Percentiles rank a stretch among this genome's conserved stretches.
Evolutionary conservation across 1,284 basidiomycete genomes (phyloP).

Genomic region (Cystobasidium sp.): DNA sequence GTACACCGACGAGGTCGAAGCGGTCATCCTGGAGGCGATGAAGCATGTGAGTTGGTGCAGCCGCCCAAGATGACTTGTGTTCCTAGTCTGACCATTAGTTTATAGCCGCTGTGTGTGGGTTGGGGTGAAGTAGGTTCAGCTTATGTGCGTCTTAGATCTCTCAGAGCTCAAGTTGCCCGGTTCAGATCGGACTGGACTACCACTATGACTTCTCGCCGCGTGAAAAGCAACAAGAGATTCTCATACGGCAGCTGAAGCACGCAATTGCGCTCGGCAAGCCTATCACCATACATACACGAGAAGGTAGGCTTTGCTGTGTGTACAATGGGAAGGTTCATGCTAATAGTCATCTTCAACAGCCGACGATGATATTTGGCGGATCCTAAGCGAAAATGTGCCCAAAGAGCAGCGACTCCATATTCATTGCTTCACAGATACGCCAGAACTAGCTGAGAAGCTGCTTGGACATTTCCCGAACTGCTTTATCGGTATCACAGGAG

Average conservation of each 20-base stretch:
- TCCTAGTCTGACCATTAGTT: not conserved
- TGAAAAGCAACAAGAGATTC: slow-evolving; percentile 67
- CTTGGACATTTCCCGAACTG: slow-evolving; percentile 75
- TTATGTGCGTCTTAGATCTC: not conserved
- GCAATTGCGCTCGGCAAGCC: slow-evolving; percentile 72
- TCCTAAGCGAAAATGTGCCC: slow-evolving; percentile 73
- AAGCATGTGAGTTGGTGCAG: slow-evolving; percentile 66
- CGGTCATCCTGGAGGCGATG: slow-evolving; percentile 76
- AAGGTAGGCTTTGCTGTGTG: slow-evolving; percentile 25
- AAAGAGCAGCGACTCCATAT: slow-evolving; percentile 70
- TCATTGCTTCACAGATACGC: slow-evolving; percentile 79
- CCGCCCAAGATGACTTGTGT: slow-evolving; percentile 63
- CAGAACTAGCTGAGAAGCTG: slow-evolving; percentile 70
- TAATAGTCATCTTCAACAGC: slow-evolving; percentile 67
- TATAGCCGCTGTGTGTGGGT: slow-evolving; percentile 74
- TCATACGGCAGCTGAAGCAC: slow-evolving; percentile 68
- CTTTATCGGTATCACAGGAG: slow-evolving; percentile 80
- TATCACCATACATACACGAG: slow-evolving; percentile 76
- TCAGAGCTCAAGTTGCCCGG: not conserved
- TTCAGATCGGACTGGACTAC: slow-evolving; percentile 76
- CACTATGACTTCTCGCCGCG: slow-evolving; percentile 77
- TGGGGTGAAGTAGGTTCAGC: slow-evolving; percentile 64
- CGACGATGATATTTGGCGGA: slow-evolving; percentile 74
- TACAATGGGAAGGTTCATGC: not conserved
- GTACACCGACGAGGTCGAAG: slow-evolving; percentile 71